Conservation (phyloP, 2,329 filamentous ascomycete species). For the Epichloe brachyelytri region DNA sequence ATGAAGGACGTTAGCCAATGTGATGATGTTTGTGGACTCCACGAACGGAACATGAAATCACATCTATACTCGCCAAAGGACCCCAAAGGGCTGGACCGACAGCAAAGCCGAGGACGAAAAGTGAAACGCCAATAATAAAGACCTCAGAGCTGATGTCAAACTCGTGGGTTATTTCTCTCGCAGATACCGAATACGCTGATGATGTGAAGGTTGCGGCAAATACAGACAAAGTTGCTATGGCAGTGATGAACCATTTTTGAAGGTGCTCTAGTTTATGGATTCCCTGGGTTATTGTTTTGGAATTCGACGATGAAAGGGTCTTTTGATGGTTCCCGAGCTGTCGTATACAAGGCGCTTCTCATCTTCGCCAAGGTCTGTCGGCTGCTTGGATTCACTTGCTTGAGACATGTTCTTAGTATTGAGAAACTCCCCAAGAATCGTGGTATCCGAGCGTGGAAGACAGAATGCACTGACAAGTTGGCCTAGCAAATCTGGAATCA, state of each 20-base stretch:
- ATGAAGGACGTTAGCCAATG: too few species aligned
- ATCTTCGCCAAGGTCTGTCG: background rate
- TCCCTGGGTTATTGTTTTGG: background rate
- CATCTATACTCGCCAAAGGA: slow-evolving; percentile 24
- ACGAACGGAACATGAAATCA: too few species aligned
- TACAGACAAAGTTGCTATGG: background rate
- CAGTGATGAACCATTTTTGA: background rate
- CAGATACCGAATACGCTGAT: background rate
- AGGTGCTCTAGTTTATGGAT: background rate
- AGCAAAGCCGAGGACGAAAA: slow-evolving; percentile 44
- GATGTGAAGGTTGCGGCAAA: background rate
- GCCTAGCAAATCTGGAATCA: background rate
- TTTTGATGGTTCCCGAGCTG: background rate
- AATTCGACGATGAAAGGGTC: background rate
- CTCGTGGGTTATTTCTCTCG: slow-evolving; percentile 47
- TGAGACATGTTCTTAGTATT: background rate
- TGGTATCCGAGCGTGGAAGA: background rate
- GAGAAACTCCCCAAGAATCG: background rate
- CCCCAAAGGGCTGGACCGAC: slow-evolving; percentile 48
- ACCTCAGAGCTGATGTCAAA: slow-evolving; percentile 55
- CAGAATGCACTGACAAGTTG: background rate
- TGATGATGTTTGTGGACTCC: too few species aligned
- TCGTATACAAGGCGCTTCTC: background rate
- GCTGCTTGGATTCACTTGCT: background rate
- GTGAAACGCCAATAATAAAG: slow-evolving; percentile 54